A percentile compares a stretch with the other conserved stretches of the same genome.
These are phyloP conservation scores for Fusarium sp. DNA, from an alignment of 2,329 filamentous ascomycete genomes.

Conservation along the genomic window DNA sequence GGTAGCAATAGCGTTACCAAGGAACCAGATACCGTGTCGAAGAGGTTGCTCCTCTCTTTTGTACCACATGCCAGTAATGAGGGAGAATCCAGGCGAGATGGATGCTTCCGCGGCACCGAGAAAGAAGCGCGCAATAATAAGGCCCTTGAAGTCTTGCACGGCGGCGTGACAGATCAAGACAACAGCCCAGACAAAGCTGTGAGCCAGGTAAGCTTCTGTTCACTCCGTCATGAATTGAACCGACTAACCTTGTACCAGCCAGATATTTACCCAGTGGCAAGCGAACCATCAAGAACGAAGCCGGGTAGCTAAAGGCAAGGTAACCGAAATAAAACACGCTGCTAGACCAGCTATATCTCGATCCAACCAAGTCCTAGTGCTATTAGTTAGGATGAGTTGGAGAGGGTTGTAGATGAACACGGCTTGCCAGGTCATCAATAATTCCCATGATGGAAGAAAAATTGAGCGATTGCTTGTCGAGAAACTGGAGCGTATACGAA, in stretches of 20 bases:
- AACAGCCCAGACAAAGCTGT: constrained; percentile 32
- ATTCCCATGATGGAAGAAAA: constrained; percentile 43
- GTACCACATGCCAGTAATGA: constrained; percentile 44
- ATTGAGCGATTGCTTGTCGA: constrained; percentile 42
- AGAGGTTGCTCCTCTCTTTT: constrained; percentile 40
- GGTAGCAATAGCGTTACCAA: constrained; percentile 38
- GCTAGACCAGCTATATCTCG: constrained; percentile 38
- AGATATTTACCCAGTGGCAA: constrained; percentile 37
- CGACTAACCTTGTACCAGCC: constrained; percentile 26
- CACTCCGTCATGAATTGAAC: fast-evolving
- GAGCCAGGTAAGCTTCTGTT: not conserved
- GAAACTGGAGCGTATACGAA: constrained; percentile 42
- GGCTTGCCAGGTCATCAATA: constrained; percentile 33
- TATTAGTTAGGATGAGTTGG: not conserved
- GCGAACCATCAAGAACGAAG: constrained; percentile 39
- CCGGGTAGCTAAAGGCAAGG: constrained; percentile 40
- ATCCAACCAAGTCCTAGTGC: constrained; percentile 23
- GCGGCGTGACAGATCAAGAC: constrained; percentile 37
- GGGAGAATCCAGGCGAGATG: constrained; percentile 37
- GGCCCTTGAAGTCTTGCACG: constrained; percentile 28
- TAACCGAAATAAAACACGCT: constrained; percentile 42
- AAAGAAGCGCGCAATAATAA: constrained; percentile 36
- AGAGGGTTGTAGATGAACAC: fast-evolving
- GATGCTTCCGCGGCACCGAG: constrained; percentile 41
- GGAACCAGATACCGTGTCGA: constrained; percentile 41